Evolutionary conservation across 306 rosid genomes (phyloP).

Genomic region (Neltuma alba): DNA sequence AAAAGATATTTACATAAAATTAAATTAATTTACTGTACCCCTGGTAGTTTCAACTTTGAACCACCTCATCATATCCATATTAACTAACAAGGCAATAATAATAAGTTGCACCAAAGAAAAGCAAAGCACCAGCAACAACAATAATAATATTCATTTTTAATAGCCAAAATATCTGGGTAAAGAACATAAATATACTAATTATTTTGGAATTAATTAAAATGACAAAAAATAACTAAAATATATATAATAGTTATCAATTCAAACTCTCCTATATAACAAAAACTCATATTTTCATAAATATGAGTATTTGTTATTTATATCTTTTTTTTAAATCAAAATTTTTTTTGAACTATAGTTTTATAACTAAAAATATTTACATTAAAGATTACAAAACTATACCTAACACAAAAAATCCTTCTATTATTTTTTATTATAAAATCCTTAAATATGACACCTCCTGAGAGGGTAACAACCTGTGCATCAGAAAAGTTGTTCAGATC

Average conservation of each 20-base stretch:
- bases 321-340: no score
- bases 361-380: background rate
- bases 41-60: background rate
- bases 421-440: background rate
- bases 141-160: background rate
- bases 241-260: background rate
- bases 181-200: background rate
- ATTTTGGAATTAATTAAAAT: background rate
- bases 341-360: background rate
- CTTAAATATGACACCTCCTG: background rate
- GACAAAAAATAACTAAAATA: background rate
- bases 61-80: background rate
- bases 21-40: background rate
- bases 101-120: background rate
- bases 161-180: background rate
- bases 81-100: background rate
- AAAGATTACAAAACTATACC: background rate
- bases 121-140: background rate
- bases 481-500: background rate
- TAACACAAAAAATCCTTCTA: background rate
- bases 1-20: background rate
- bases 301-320: no score
- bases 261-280: background rate
- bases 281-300: background rate
- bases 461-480: background rate